Evolutionary conservation across 305 asterid species (phyloP).

Genomic region (Solanum aculeatissimum): DNA sequence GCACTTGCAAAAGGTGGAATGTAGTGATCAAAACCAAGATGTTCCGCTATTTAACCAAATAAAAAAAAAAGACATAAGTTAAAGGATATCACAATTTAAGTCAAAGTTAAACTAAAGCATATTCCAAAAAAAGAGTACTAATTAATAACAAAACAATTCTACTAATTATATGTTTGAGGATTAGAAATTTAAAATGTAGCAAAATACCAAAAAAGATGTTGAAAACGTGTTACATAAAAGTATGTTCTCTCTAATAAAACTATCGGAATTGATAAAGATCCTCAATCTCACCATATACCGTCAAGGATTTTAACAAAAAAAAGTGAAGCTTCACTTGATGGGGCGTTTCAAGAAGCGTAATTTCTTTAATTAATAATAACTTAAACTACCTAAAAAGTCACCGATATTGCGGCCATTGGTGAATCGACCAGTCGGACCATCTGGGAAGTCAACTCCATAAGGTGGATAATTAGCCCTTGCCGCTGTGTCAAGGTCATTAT

Average conservation of each 20-base stretch:
- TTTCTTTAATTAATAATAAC: not conserved
- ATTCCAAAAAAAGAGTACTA: not conserved
- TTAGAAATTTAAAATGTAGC: too few species aligned
- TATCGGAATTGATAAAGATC: not conserved
- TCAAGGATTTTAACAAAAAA: too few species aligned
- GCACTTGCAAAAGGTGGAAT: not conserved
- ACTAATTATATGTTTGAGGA: not conserved
- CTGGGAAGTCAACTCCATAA: conserved; percentile 1
- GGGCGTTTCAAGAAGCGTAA: not conserved
- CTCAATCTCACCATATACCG: not conserved
- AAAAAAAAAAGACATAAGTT: not conserved
- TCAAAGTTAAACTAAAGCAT: not conserved
- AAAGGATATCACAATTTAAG: not conserved
- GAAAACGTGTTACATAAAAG: too few species aligned
- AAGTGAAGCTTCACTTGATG: too few species aligned
- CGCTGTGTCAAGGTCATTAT: not conserved
- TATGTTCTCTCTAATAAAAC: too few species aligned
- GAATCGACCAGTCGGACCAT: conserved; percentile 3
- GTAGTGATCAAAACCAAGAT: not conserved
- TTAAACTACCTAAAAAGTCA: not conserved
- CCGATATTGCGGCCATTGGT: not conserved
- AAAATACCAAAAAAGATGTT: too few species aligned
- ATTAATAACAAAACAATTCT: not conserved
- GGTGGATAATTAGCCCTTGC: not conserved
- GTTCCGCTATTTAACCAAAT: not conserved